Evolutionary conservation across 176 grass and related monocot species (phyloP).

Genomic region (Chrysopogon serrulatus): DNA sequence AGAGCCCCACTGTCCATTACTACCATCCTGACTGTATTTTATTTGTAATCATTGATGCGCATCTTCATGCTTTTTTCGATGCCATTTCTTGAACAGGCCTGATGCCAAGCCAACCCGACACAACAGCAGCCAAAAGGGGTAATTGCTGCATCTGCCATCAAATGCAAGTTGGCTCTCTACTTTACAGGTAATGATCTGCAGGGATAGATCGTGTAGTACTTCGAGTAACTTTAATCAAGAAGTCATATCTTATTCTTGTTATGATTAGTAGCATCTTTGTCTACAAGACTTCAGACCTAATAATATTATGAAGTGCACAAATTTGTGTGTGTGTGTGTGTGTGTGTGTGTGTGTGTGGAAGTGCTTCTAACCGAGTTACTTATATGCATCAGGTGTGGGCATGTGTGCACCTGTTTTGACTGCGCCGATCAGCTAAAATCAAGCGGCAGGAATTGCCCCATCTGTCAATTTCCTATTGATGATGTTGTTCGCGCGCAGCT

Average conservation of each 20-base stretch:
- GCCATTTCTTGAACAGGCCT: slow-evolving; percentile 38
- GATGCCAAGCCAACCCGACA: slow-evolving; percentile 18
- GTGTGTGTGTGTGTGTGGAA: too few relatives aligned
- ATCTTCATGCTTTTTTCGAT: slow-evolving; percentile 5
- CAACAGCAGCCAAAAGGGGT: slow-evolving; percentile 42
- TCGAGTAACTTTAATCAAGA: background rate
- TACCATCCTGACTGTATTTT: slow-evolving; percentile 5
- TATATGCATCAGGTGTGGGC: slow-evolving; percentile 72
- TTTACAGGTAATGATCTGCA: slow-evolving; percentile 68
- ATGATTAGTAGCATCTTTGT: too few relatives aligned
- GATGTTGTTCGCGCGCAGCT: slow-evolving; percentile 74
- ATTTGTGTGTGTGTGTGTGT: too few relatives aligned
- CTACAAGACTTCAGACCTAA: background rate
- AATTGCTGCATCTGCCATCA: slow-evolving; percentile 66
- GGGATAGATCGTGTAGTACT: slow-evolving; percentile 18
- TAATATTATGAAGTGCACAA: too few relatives aligned
- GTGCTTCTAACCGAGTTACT: too few relatives aligned
- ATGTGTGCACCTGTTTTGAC: slow-evolving; percentile 87
- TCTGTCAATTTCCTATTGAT: slow-evolving; percentile 68
- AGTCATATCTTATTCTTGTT: background rate
- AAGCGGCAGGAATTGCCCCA: slow-evolving; percentile 58
- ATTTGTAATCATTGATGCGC: slow-evolving; percentile 9
- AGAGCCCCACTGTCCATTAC: background rate
- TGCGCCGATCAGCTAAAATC: slow-evolving; percentile 66
- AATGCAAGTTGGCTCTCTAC: slow-evolving; percentile 71